A percentile compares a stretch with the other conserved stretches of the same genome.
These are phyloP conservation scores for Neofusicoccum sp. DNA, from an alignment of 2,329 filamentous ascomycete species.

Conservation along the genomic window DNA sequence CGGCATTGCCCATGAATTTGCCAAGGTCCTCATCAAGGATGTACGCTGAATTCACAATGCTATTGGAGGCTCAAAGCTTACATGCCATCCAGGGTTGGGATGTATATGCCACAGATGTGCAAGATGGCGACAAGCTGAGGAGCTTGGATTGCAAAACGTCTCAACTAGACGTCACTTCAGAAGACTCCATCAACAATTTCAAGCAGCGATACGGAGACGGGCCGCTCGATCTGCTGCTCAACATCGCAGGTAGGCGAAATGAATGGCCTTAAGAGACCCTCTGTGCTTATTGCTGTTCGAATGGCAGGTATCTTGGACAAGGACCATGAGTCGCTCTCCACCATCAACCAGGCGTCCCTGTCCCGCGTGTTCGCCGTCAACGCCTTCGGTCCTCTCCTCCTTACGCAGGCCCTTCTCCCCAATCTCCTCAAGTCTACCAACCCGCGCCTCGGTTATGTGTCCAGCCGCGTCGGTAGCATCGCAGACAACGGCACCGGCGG, in stretches of 20 bases:
- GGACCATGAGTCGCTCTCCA: constrained; percentile 35
- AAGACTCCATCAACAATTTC: constrained; percentile 36
- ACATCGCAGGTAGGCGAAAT: constrained; percentile 32
- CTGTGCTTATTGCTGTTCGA: no score
- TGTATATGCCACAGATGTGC: constrained; percentile 32
- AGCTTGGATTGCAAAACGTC: constrained; percentile 31
- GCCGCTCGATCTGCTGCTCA: constrained; percentile 38
- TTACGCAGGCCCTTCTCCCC: constrained; percentile 45
- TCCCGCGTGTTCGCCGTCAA: constrained; percentile 44
- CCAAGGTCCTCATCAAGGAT: constrained; percentile 29
- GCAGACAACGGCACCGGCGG: constrained; percentile 44
- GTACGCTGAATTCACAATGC: constrained; percentile 19
- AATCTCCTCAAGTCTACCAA: constrained; percentile 34
- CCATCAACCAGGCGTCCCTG: constrained; percentile 30
- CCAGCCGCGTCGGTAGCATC: constrained; percentile 44
- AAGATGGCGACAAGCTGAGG: constrained; percentile 31
- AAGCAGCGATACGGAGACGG: constrained; percentile 28
- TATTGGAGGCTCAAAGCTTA: background rate
- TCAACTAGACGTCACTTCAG: constrained; percentile 36
- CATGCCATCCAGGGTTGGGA: constrained; percentile 27
- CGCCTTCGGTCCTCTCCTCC: constrained; percentile 44
- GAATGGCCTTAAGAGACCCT: no score
- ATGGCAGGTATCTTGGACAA: constrained; percentile 36
- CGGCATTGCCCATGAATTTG: constrained; percentile 42
- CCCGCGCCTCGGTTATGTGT: constrained; percentile 43